phyloP scores from a whole-genome alignment of 177 flowering plant species.

The Vitis hybrid region DNA sequence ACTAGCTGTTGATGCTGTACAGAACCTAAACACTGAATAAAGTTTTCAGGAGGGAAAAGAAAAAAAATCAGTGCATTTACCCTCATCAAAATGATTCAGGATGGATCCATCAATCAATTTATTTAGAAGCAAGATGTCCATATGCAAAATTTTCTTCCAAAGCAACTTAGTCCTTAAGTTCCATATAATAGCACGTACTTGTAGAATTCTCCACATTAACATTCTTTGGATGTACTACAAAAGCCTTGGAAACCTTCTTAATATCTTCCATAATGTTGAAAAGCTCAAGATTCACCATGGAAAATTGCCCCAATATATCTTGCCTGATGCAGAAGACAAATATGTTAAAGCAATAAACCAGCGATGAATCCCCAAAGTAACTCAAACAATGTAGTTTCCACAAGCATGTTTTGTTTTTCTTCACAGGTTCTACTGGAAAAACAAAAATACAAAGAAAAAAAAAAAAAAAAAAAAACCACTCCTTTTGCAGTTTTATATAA shows the following conservation, averaged over 20 bases:
- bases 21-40: background rate
- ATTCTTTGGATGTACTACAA: constrained; percentile 84
- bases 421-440: too few relatives aligned
- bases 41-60: background rate
- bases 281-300: constrained; percentile 97
- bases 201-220: constrained; percentile 84
- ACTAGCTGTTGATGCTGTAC: background rate
- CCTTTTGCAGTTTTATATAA: too few relatives aligned
- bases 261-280: constrained; percentile 89
- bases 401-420: too few relatives aligned
- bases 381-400: background rate
- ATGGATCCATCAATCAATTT: background rate
- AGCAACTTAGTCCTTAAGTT: background rate
- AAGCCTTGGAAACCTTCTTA: constrained; percentile 94
- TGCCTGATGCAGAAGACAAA: constrained; percentile 49
- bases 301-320: constrained; percentile 80
- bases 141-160: background rate
- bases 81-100: background rate
- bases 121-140: background rate
- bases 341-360: background rate
- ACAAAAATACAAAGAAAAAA: too few relatives aligned
- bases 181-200: constrained; percentile 42
- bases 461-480: too few relatives aligned
- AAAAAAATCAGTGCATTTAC: background rate
- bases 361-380: background rate